Evolutionary conservation across 495 filamentous ascomycete species (phyloP), one percentile per base, ranked within the genome.

Genomic region (Annulohypoxylon nitens): DNA sequence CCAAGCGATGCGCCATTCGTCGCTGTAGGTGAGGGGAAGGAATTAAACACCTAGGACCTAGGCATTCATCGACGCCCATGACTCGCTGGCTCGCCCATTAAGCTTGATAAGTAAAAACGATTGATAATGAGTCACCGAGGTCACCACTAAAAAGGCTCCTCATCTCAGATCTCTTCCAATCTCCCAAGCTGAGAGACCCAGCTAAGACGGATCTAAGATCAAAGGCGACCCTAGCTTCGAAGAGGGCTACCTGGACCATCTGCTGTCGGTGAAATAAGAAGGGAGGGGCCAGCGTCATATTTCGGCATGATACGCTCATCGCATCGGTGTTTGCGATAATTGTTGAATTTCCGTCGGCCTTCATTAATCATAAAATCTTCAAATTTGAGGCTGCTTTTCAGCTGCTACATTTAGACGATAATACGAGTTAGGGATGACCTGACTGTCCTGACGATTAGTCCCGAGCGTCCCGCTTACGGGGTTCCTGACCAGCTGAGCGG

Each of bases 391-490:
- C 30, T 37, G 34, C 54, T 39, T 30, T 30, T 58, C 54, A 58
- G 54, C 54, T 58, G 54, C 34, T 39, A 58, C 34, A 39, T 37
- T 18, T 58, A 37, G 33, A 37, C 8, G 8, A 34, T 18, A 25
- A 39, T 58, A 58, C 14, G 30, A 58, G 14, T 23, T 20, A 36
- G 6, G 47, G 25, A 39, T 59, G 34, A 34, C 36, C 60, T 36
- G 60, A 68, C n/a, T 34, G 60, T 62, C 37, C 37, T n/a, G 30
- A 11, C 36, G 11, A 43, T 14, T 48, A 37, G 20, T 16, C 34
- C 55, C 45, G 55, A 51, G 20, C 33, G 43, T 67, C 64, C 45
- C 45, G 54, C 54, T 58, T 58, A 58, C 33, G 54, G 26, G 12
- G 34, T 14, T 20, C 23, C 45, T 61, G 3, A 25, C 59, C 41